phyloP scores from a whole-genome alignment of 2,329 filamentous ascomycete genomes.

The Cytospora schulzeri region DNA sequence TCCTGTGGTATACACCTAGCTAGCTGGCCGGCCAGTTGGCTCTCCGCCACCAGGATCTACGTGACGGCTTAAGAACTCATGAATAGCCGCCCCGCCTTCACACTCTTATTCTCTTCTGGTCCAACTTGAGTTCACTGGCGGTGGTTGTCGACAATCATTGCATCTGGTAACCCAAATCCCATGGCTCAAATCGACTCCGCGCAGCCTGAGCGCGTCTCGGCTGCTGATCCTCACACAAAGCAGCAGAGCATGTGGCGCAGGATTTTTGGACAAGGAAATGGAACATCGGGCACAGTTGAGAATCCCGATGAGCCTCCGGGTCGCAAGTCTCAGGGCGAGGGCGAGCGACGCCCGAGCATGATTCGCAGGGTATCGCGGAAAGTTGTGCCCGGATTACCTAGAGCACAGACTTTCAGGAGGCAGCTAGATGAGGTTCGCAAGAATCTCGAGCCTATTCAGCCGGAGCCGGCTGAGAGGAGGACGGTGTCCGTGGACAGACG shows the following conservation, averaged over 20 bases:
- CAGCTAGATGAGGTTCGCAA: constrained; percentile 80
- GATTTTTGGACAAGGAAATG: constrained; percentile 32
- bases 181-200: constrained; percentile 35
- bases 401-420: constrained; percentile 77
- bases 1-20: constrained; percentile 11
- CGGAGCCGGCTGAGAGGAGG: constrained; percentile 67
- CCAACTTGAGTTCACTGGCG: not conserved
- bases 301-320: constrained; percentile 32
- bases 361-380: constrained; percentile 53
- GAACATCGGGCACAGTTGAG: constrained; percentile 29
- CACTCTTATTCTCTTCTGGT: not conserved
- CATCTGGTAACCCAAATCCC: constrained; percentile 7
- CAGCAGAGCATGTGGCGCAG: constrained; percentile 34
- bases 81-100: constrained; percentile 4
- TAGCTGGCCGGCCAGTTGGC: constrained; percentile 26
- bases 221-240: constrained; percentile 28
- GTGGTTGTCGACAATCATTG: not conserved
- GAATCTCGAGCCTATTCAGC: constrained; percentile 67
- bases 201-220: constrained; percentile 27
- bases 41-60: constrained; percentile 16
- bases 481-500: constrained; percentile 67
- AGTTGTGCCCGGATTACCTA: constrained; percentile 78
- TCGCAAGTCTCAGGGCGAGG: constrained; percentile 31
- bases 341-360: constrained; percentile 40
- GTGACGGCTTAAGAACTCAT: constrained; percentile 14